Base-by-base conservation (phyloP, 805 yeast genomes). In the Metschnikowia cerradonensis region DNA sequence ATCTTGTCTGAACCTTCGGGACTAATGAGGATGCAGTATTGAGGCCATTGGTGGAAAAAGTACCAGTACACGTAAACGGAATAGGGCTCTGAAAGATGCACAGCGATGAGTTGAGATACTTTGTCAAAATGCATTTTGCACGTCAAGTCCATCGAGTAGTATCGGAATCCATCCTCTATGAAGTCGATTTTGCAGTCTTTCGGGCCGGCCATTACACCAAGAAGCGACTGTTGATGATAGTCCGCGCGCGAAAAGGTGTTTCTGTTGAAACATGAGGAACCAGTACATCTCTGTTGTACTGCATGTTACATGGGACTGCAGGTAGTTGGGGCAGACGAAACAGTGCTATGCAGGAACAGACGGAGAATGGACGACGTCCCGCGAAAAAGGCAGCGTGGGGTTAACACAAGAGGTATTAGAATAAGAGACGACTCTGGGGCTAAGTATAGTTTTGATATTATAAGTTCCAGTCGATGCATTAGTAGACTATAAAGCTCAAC, bases 1-100 rank as follows among this genome's bases (percentile, higher is more conserved):
- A 85, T 76, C 17, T 63, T 60, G 4, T 53, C 63, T 1, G 62
- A 60, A 2, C 55, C 57, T 14, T 50, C 58, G 44, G 73, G 76
- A 51, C 77, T 77, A 8, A 86, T 92, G 36, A 88, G 62, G 48
- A 79, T 78, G 53, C 96, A 86, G 51, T 90, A 76, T 43, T 86
- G 84, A 1, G 98, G 97, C 97, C 97, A 91, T 59, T 84, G 85
- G 60, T 86, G 86, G 40, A 94, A 71, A 64, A 94, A 94, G 70
- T 86, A 94, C 63, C 96, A 79, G 67, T 91, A 94, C 2, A 94
- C 97, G 61, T 89, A 94, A 17, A 89, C 79, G 3, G 97, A 91
- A 65, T 94, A 94, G 0, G 99, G 98, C 67, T 94, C 99, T 30
- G 94, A 85, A 37, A 94, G 73, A 65, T 91, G 94, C 10, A 72